Evolutionary conservation across 2,329 filamentous ascomycete genomes (phyloP).

Genomic region (Fragosphaeria purpurea): DNA sequence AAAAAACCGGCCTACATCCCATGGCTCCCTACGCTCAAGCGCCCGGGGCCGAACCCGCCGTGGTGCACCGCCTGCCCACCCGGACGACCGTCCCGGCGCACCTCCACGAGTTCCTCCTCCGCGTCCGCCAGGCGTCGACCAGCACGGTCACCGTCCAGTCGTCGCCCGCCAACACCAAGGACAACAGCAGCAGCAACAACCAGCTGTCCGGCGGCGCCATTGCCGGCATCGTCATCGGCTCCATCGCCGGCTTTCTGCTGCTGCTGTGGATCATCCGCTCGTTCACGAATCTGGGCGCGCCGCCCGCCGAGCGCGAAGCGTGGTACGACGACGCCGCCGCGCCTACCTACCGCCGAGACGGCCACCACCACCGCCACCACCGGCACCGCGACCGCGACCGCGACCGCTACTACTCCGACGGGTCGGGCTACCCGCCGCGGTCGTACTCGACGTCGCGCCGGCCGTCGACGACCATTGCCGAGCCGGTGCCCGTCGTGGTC

Average conservation of each 20-base stretch:
- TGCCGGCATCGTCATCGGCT: slow-evolving; percentile 41
- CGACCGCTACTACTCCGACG: not conserved
- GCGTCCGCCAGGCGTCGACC: slow-evolving; percentile 5
- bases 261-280: slow-evolving; percentile 37
- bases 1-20: no score
- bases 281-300: slow-evolving; percentile 31
- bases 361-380: not conserved
- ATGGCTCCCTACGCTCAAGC: no score
- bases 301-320: slow-evolving; percentile 15
- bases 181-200: slow-evolving; percentile 11
- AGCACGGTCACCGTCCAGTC: slow-evolving; percentile 22
- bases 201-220: slow-evolving; percentile 38
- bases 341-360: not conserved
- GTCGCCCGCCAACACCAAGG: slow-evolving; percentile 7
- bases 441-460: slow-evolving; percentile 1
- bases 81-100: not conserved
- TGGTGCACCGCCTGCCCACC: no score
- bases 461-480: not conserved
- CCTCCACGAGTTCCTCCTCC: not conserved
- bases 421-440: not conserved
- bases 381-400: not conserved
- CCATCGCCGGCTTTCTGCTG: slow-evolving; percentile 34
- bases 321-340: slow-evolving; percentile 7
- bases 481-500: slow-evolving; percentile 6
- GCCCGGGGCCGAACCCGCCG: no score